Evolutionary conservation across 1,284 basidiomycete genomes (phyloP).

Genomic region (Microbotryomycetes sp.): DNA sequence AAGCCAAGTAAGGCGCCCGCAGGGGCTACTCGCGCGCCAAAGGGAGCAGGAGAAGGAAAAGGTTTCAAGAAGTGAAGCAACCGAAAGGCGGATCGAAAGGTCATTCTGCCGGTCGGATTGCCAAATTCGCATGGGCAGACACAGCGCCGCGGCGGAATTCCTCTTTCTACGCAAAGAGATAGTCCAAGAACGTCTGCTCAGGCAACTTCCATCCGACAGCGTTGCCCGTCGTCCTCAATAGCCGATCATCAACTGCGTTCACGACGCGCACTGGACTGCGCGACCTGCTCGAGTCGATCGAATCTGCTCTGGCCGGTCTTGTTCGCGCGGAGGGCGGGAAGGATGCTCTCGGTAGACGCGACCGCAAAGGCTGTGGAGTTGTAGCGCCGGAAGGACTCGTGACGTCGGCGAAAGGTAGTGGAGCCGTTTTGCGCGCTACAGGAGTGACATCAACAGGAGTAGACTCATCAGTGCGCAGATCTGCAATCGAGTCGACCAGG

Average conservation of each 20-base stretch:
- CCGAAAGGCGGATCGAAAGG: not conserved
- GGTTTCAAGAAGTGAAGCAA: not conserved
- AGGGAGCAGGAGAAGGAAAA: not conserved
- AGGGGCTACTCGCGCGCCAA: not conserved
- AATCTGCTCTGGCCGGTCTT: not conserved
- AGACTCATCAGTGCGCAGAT: not conserved
- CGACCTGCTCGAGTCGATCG: not conserved
- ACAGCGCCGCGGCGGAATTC: not conserved
- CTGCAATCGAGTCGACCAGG: conserved; percentile 12
- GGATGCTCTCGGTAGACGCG: not conserved
- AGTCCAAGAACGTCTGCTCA: not conserved
- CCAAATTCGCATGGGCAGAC: not conserved
- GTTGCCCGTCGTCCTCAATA: not conserved
- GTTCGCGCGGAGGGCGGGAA: not conserved
- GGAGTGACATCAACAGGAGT: not conserved
- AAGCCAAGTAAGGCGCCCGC: not conserved
- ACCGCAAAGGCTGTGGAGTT: not conserved
- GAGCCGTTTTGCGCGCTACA: not conserved
- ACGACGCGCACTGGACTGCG: not conserved
- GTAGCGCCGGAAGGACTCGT: not conserved
- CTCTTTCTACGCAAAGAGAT: not conserved
- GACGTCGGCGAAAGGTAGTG: not conserved
- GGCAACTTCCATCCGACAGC: not conserved
- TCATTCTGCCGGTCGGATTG: not conserved
- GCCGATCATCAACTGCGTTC: not conserved